phyloP scores from a whole-genome alignment of 2,329 filamentous ascomycete genomes.

The Aspergillus glaucus region DNA sequence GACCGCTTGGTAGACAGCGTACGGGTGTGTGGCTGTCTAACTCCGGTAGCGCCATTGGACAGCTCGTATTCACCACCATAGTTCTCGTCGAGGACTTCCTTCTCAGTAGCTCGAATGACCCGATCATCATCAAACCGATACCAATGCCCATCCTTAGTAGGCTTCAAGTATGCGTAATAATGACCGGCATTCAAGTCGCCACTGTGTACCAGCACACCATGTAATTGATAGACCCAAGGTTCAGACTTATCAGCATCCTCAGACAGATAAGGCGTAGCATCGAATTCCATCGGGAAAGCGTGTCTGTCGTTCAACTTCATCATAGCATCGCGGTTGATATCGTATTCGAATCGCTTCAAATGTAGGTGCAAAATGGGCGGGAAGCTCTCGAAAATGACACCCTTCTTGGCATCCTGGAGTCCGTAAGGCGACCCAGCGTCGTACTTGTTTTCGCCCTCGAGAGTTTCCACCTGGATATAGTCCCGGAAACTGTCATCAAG shows the following conservation, averaged over 20 bases:
- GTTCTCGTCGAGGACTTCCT: conserved; percentile 92
- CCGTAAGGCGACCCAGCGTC: conserved; percentile 85
- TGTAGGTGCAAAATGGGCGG: conserved; percentile 91
- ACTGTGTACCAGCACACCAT: conserved; percentile 92
- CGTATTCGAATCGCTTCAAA: conserved; percentile 96
- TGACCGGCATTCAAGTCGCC: conserved; percentile 95
- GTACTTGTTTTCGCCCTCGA: conserved; percentile 98
- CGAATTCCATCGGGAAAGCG: conserved; percentile 45
- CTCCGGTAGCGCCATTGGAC: conserved; percentile 50
- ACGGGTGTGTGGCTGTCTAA: conserved; percentile 59
- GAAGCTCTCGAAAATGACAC: conserved; percentile 93
- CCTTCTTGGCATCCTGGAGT: conserved; percentile 93
- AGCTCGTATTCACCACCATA: conserved; percentile 79
- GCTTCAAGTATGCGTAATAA: conserved; percentile 96
- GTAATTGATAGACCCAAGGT: conserved; percentile 83
- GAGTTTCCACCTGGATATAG: conserved; percentile 92
- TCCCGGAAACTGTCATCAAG: conserved; percentile 92
- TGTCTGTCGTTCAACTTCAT: conserved; percentile 73
- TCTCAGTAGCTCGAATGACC: conserved; percentile 85
- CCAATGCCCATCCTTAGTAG: conserved; percentile 85
- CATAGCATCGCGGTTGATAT: conserved; percentile 92
- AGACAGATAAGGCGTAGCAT: conserved; percentile 76
- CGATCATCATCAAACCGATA: conserved; percentile 97
- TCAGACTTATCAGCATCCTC: conserved; percentile 82
- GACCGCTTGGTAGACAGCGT: conserved; percentile 60